These are phyloP conservation scores for Ceriops decandra DNA, from an alignment of 345 rosid species.

Conservation along the genomic window DNA sequence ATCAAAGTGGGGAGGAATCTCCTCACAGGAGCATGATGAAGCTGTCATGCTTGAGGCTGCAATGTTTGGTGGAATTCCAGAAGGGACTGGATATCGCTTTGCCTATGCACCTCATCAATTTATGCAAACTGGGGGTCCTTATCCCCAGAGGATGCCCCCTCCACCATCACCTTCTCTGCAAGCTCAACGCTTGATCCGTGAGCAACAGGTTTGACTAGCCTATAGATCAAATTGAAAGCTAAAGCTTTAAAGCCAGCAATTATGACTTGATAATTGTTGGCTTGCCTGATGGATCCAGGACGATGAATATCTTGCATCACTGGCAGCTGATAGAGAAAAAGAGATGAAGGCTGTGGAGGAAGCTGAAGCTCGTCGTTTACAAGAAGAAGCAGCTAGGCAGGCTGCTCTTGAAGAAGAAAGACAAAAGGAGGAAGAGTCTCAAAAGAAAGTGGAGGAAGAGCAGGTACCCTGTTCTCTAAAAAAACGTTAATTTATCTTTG, in stretches of 20 bases:
- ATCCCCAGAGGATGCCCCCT: slow-evolving; percentile 50
- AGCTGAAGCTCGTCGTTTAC: slow-evolving; percentile 71
- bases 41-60: slow-evolving; percentile 99
- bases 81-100: slow-evolving; percentile 54
- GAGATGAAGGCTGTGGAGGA: slow-evolving; percentile 77
- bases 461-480: slow-evolving; percentile 42
- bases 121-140: slow-evolving; percentile 44
- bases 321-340: slow-evolving; percentile 96
- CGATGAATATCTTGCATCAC: slow-evolving; percentile 89
- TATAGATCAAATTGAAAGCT: not conserved
- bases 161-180: slow-evolving; percentile 92
- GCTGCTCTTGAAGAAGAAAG: slow-evolving; percentile 78
- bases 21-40: slow-evolving; percentile 97
- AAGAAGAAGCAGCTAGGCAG: slow-evolving; percentile 70
- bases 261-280: slow-evolving; percentile 1
- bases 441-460: slow-evolving; percentile 72
- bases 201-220: slow-evolving; percentile 72
- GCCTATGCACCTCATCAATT: slow-evolving; percentile 61
- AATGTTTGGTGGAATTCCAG: slow-evolving; percentile 99
- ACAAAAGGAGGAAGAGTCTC: slow-evolving; percentile 69
- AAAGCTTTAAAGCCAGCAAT: not conserved
- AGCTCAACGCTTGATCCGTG: slow-evolving; percentile 94
- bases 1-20: slow-evolving; percentile 96
- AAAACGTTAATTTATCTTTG: not conserved
- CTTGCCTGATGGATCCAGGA: slow-evolving; percentile 50